Evolutionary conservation across 202 grass and related monocot species (phyloP).

Genomic region (Cymbopogon flexuosus): DNA sequence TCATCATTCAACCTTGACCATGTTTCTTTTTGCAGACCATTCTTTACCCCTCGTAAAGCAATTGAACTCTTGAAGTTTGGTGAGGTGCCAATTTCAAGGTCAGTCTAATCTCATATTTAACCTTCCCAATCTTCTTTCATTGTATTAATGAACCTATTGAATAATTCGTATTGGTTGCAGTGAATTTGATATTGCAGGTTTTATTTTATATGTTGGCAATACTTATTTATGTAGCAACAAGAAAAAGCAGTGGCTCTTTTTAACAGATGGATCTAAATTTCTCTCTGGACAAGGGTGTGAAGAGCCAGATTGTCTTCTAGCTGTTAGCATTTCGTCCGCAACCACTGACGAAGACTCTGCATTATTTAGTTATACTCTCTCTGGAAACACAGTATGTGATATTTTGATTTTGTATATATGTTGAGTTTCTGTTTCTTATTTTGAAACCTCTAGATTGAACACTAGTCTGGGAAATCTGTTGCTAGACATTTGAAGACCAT

Average conservation of each 20-base stretch:
- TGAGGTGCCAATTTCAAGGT: constrained; percentile 80
- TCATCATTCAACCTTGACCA: constrained; percentile 13
- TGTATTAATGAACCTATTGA: constrained; percentile 21
- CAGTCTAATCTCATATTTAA: constrained; percentile 20
- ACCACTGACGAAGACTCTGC: constrained; percentile 41
- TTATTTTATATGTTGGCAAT: constrained; percentile 71
- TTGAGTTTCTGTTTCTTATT: constrained; percentile 12
- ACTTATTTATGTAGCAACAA: constrained; percentile 58
- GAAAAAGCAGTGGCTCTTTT: constrained; percentile 90
- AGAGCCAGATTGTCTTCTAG: constrained; percentile 63
- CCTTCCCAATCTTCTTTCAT: neutral
- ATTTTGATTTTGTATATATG: constrained; percentile 12
- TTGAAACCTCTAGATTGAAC: constrained; percentile 8
- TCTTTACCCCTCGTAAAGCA: constrained; percentile 69
- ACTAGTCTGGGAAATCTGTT: neutral
- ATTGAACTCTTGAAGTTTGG: constrained; percentile 67
- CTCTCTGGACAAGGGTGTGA: constrained; percentile 32
- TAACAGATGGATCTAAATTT: constrained; percentile 68
- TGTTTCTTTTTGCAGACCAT: constrained; percentile 55
- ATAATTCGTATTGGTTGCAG: constrained; percentile 46
- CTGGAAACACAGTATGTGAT: constrained; percentile 70
- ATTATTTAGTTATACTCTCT: constrained; percentile 60
- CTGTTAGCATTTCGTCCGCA: constrained; percentile 62
- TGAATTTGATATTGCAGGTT: constrained; percentile 86
- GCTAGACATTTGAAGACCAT: neutral